A percentile compares a stretch with the other conserved stretches of the same genome.
Conservation (phyloP, 2,329 filamentous ascomycete genomes). For the Trichophyton schoenleinii region DNA sequence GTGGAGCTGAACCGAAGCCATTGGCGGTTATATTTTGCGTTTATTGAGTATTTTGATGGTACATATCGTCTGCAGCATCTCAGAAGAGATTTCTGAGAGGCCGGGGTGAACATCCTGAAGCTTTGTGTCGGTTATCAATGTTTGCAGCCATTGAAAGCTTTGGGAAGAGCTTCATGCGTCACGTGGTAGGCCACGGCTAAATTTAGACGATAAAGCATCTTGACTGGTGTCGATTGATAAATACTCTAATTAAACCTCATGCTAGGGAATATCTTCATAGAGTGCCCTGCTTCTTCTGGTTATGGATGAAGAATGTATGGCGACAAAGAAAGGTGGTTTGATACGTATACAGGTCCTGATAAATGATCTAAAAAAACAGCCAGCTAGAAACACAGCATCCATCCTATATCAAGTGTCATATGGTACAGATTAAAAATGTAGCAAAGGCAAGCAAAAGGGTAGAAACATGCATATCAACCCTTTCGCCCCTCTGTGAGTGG, state of each 20-base stretch:
- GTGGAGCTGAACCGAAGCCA: slow-evolving; percentile 11
- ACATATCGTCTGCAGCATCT: neutral
- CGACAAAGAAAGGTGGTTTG: neutral
- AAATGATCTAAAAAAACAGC: neutral
- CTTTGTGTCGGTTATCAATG: neutral
- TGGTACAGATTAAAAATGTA: slow-evolving; percentile 1
- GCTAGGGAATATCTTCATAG: too few relatives aligned
- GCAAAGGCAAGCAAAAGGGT: neutral
- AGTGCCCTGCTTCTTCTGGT: too few relatives aligned
- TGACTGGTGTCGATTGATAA: too few relatives aligned
- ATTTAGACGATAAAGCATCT: neutral
- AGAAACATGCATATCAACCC: slow-evolving; percentile 11
- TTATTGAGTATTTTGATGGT: neutral
- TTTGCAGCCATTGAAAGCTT: neutral
- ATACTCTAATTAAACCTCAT: too few relatives aligned
- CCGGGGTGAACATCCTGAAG: neutral
- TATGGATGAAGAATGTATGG: neutral
- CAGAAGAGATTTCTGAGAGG: neutral
- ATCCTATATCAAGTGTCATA: slow-evolving; percentile 5
- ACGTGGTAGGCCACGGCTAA: neutral
- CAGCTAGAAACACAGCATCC: neutral
- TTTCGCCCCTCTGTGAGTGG: slow-evolving; percentile 25
- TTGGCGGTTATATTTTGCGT: neutral
- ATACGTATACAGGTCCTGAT: slow-evolving; percentile 2
- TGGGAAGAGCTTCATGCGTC: neutral